Conservation (phyloP, 495 filamentous ascomycete genomes). For the Neurospora sp. region DNA sequence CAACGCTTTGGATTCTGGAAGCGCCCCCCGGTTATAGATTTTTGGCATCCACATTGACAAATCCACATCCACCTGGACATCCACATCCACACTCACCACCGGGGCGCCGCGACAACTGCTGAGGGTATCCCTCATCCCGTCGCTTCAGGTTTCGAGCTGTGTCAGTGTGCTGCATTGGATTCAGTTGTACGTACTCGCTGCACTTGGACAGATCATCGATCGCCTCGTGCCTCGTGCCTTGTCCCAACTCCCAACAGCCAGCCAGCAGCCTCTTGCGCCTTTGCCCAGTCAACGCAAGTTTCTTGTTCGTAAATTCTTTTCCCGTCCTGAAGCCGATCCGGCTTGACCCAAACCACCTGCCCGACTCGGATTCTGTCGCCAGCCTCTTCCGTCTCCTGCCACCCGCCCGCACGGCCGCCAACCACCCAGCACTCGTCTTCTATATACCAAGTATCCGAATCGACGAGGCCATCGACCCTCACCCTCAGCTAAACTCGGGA, state of each 20-base stretch:
- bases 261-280: background rate
- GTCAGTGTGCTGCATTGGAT: background rate
- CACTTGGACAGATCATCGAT: background rate
- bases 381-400: background rate
- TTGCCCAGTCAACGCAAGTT: background rate
- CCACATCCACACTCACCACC: background rate
- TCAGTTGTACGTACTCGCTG: background rate
- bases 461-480: background rate
- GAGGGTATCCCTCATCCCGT: slow-evolving; percentile 14
- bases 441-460: background rate
- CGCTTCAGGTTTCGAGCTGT: background rate
- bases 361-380: background rate
- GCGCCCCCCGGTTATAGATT: background rate
- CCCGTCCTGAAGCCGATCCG: background rate
- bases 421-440: background rate
- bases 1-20: background rate
- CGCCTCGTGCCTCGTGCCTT: background rate
- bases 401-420: background rate
- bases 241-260: background rate
- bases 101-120: background rate
- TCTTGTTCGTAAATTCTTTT: background rate
- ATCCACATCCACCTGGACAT: too few relatives aligned
- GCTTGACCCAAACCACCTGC: background rate
- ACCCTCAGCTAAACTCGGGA: background rate
- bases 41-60: slow-evolving; percentile 11